Evolutionary conservation across 176 grass and related monocot species (phyloP), one percentile per base, ranked within the genome.

Genomic region (Bothriochloa decipiens): DNA sequence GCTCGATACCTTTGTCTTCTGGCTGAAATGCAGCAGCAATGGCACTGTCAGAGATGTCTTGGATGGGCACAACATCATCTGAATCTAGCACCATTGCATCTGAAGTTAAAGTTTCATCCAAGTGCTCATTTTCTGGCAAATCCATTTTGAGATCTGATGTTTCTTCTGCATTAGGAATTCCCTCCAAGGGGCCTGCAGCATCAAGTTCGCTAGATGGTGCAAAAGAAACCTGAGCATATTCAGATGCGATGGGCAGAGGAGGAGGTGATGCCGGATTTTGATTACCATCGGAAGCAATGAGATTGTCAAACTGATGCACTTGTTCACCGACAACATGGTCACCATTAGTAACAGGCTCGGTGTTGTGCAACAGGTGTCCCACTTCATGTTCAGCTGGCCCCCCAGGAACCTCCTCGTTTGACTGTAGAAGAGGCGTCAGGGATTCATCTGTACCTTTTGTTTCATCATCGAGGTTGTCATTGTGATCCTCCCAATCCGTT

Each of bases 31-130:
- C 18, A 76, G 6, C 15, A 33, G 37, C 62, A 41, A n/a, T 0
- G 6, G 63, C 67, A 65, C 53, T 37, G 75, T 87, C 53, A 5
- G 65, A 43, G 37, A 68, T 77, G 29, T 80, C 60, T 42, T 79
- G 82, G 57, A 72, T 69, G 43, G 66, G 46, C 80, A 88, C 26
- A 78, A 74, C 77, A 89, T 83, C 87, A 62, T 70, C 89, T 66
- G 91, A 90, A 65, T 93, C 88, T 37, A 90, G 66, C 75, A 78
- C 29, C 58, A 53, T 36, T 41, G 36, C 47, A 88, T 98, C 60
- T 28, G 82, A 71, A 40, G 82, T 55, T 60, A 58, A 65, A 73
- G 57, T 77, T 77, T 95, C 75, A 73, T 68, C 77, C 28, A 79
- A 65, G 82, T 87, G 63, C 25, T 67, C 41, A 18, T 86, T 87